Base-by-base conservation (phyloP, 805 yeast species). In the Ogataea chonburiensis region DNA sequence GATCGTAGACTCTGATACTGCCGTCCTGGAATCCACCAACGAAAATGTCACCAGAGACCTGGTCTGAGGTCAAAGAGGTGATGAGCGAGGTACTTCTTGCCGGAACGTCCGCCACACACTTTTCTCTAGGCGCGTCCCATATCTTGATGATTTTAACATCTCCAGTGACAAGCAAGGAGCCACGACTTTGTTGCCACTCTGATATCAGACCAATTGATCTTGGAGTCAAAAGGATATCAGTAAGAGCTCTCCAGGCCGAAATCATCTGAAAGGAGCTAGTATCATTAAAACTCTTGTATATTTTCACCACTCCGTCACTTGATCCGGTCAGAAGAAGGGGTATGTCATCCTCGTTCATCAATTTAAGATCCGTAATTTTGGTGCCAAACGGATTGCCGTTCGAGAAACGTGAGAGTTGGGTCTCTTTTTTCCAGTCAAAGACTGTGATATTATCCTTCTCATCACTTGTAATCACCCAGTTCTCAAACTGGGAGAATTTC, bases 111-210 rank as follows among this genome's bases (percentile, higher is more conserved):
- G 77, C 76, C 31, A 86, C 71, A 54, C 96, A 83, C 34, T 83
- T 69, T 55, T 93, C 98, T 22, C 96, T 69, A 9, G 96, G 93
- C 0, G 98, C 98, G 63, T 93, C 98, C 98, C 98, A 93, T 2
- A 89, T 70, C 39, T 95, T 69, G 37, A 93, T 86, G 16, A 88
- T 80, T 51, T 89, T 86, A 7, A 86, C 95, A 65, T 93, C 98
- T 29, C 98, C 98, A 25, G 96, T 88, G 1, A 86, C 96, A 36
- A 91, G 66, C 24, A 93, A 66, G 0, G 95, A 77, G 0, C 98
- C 98, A 42, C 96, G 68, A 28, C 93, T 82, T 55, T 93, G 98
- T 59, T 91, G 98, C 98, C 98, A 93, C 49, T 93, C 98, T 8
- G 89, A 78, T 13, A 87, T 73, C 34, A 91, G 65, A 3, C 96